Base-by-base conservation (phyloP, 176 grass and related monocot genomes). In the Juncus inflexus region DNA sequence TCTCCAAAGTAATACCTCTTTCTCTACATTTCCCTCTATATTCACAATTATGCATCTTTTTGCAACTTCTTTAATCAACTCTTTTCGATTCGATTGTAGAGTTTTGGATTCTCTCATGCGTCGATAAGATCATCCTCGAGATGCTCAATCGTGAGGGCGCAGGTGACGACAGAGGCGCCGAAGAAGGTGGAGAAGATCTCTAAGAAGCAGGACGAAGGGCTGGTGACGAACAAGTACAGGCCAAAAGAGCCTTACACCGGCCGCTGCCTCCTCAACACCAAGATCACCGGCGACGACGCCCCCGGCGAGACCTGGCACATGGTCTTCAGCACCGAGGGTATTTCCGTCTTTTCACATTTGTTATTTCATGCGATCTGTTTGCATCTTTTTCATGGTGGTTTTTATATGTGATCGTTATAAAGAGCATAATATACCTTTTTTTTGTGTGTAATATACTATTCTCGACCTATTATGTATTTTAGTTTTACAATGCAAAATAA, bases 221-320 rank as follows among this genome's bases (percentile, higher is more conserved):
- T 97, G 1, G 63, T 97, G 3, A 79, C 79, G 37, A 91, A 91
- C 84, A 81, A 64, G 58, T 97, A 69, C 80, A 85, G 50, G 74
- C 92, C 87, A 55, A 97, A 91, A 73, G 87, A 97, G 2, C 87
- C 92, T 0, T 96, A 91, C 74, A 35, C 63, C 35, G 87, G 87
- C 39, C 85, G 68, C 42, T 86, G 85, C 85, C 92, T 97, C 55
- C 92, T 97, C 70, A 97, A 97, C 82, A 89, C 87, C 76, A 91
- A 86, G 78, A 97, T 97, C 87, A 97, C 92, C 11, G 87, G 70
- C 6, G 92, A 86, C 50, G 92, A 97, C 49, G 92, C 92, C 2
- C 92, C 92, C 0, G 92, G 92, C 7, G 87, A 97, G 85, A 97
- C 92, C 2, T 91, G 92, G 84, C 92, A 97, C 87, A 97, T 97